Conservation (phyloP, 495 filamentous ascomycete genomes). For the Hyaloscypha variabilis region DNA sequence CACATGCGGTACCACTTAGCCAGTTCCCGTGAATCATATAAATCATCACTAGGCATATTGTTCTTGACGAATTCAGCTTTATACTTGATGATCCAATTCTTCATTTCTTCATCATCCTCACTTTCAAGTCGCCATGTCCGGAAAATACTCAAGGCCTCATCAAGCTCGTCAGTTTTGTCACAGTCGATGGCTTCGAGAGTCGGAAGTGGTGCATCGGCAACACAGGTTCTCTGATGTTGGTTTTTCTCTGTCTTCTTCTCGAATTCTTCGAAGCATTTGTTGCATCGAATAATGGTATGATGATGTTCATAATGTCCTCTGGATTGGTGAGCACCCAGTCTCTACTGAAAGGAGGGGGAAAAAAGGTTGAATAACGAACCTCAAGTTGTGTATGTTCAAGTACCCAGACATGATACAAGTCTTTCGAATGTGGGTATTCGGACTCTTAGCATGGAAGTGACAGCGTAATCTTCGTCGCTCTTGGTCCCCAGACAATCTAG, state of each 20-base stretch:
- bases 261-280: constrained; percentile 8
- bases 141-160: background rate
- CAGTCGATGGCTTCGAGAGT: constrained; percentile 4
- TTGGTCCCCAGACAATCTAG: constrained; percentile 1
- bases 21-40: constrained; percentile 5
- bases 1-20: constrained; percentile 12
- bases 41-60: constrained; percentile 5
- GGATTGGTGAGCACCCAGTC: background rate
- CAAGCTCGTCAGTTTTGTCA: constrained; percentile 4
- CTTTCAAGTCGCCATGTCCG: constrained; percentile 8
- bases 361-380: background rate
- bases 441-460: constrained; percentile 8
- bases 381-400: constrained; percentile 9
- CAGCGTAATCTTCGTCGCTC: constrained; percentile 4
- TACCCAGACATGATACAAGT: constrained; percentile 3
- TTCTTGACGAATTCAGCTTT: constrained; percentile 3
- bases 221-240: background rate
- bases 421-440: constrained; percentile 3
- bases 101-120: constrained; percentile 12
- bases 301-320: constrained; percentile 4
- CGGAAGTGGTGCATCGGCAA: background rate
- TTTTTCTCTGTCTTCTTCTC: background rate
- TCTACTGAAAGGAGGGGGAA: background rate
- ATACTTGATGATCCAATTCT: constrained; percentile 10
- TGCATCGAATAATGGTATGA: constrained; percentile 9